Percentiles rank a stretch among this genome's conserved stretches.
Evolutionary conservation across 2,329 filamentous ascomycete genomes (phyloP).

Genomic region (Pezicula carpinea): DNA sequence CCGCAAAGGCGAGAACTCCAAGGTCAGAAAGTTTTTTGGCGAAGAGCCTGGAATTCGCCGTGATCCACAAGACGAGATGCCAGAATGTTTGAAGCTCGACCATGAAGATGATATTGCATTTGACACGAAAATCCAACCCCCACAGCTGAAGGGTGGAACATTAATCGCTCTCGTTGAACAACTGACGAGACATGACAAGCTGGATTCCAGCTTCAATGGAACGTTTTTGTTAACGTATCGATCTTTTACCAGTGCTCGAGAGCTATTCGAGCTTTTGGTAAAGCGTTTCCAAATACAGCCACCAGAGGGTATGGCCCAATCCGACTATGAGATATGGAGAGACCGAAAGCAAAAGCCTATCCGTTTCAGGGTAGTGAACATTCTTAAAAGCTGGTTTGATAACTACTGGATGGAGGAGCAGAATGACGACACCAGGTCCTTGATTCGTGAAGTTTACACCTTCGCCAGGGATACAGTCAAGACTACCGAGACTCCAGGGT

Average conservation of each 20-base stretch:
- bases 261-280: conserved; percentile 89
- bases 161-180: conserved; percentile 88
- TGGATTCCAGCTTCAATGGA: conserved; percentile 93
- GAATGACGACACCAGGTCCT: conserved; percentile 74
- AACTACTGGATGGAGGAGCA: conserved; percentile 98
- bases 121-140: conserved; percentile 73
- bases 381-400: conserved; percentile 97
- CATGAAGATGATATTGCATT: conserved; percentile 86
- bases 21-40: conserved; percentile 62
- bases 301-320: conserved; percentile 69
- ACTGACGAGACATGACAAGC: conserved; percentile 89
- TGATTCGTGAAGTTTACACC: conserved; percentile 83
- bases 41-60: conserved; percentile 48
- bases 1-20: conserved; percentile 57
- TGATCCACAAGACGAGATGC: conserved; percentile 62
- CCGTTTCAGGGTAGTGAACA: conserved; percentile 93
- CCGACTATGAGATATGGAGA: conserved; percentile 82
- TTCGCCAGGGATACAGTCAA: conserved; percentile 92
- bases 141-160: conserved; percentile 82
- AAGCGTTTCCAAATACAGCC: conserved; percentile 91
- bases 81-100: conserved; percentile 80
- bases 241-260: conserved; percentile 86
- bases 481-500: conserved; percentile 87
- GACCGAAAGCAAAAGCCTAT: conserved; percentile 96
- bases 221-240: conserved; percentile 96